phyloP scores from a whole-genome alignment of 2,329 filamentous ascomycete species.

The Diaporthe caulivora region DNA sequence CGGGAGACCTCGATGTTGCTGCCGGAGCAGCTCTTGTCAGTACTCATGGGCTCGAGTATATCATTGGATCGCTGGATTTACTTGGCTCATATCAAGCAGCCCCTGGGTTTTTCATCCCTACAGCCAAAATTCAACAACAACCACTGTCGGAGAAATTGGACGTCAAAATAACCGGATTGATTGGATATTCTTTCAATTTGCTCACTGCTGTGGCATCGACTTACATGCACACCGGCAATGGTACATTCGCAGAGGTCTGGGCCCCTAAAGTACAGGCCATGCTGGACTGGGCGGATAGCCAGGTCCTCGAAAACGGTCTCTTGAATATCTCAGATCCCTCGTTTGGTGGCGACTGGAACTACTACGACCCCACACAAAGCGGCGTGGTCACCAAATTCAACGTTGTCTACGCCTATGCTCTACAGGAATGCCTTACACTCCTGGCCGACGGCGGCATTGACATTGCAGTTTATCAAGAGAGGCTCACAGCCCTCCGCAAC shows the following conservation, averaged over 20 bases:
- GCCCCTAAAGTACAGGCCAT: background rate
- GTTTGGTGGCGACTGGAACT: background rate
- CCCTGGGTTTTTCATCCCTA: background rate
- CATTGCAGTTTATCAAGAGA: background rate
- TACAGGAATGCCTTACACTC: background rate
- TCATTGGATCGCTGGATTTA: background rate
- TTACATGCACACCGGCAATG: background rate
- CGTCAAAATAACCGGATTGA: background rate
- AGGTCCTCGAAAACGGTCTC: background rate
- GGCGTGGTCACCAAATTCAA: background rate
- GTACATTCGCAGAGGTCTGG: background rate
- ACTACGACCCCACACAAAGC: background rate
- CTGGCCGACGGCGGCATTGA: background rate
- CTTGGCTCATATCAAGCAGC: conserved; percentile 2
- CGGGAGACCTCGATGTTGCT: background rate
- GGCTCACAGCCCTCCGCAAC: background rate
- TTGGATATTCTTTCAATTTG: background rate
- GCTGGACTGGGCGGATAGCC: background rate
- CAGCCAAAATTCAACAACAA: background rate
- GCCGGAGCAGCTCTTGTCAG: background rate
- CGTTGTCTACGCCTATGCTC: background rate
- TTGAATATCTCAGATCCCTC: background rate
- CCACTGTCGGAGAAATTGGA: background rate
- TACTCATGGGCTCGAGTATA: background rate
- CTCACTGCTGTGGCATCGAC: background rate